Evolutionary conservation across 73 alveolate species (phyloP), one percentile per base, ranked within the genome.

Genomic region (Breviolum minutum): DNA sequence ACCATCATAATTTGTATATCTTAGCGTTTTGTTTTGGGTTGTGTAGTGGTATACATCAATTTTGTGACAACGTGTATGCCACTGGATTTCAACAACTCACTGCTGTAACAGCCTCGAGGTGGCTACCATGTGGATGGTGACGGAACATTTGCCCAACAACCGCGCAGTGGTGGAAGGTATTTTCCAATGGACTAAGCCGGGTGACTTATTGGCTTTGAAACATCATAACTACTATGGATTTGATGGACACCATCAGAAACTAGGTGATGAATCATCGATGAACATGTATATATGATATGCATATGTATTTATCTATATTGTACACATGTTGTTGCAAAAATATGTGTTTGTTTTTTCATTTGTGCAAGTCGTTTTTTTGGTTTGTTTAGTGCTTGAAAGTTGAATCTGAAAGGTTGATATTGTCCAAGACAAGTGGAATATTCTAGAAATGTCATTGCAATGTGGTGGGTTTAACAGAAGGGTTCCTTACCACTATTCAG

Each of bases 221-320:
- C 93, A 83, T 83, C 93, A 83, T 32, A 83, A 83, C 93, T 83
- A 83, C 61, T 83, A 83, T 60, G 93, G 93, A 30, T 83, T 83
- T 54, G 93, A 83, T 60, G 93, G 93, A 61, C 93, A 83, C 26
- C 93, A 83, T 63, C 93, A 83, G 93, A 83, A 68, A 68, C 77
- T 68, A 17, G 77, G 77, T 22, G 54, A 14, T 68, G 77, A 68
- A 66, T 11, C 74, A 66, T 13, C 24, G 74, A 66, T 11, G 17
- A 17, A 11, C 74, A 13, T 66, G 74, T 66, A 66, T 17, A 66
- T 11, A n/a, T n/a, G n/a, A n/a, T n/a, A n/a, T n/a, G n/a, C n/a
- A n/a, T n/a, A n/a, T n/a, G n/a, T n/a, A n/a, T n/a, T n/a, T 66
- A 66, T 66, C 74, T 40, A 40, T 40, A 40, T 40, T 40, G 3